phyloP scores from a whole-genome alignment of 2,329 filamentous ascomycete species.

The Podosphaera xanthii region DNA sequence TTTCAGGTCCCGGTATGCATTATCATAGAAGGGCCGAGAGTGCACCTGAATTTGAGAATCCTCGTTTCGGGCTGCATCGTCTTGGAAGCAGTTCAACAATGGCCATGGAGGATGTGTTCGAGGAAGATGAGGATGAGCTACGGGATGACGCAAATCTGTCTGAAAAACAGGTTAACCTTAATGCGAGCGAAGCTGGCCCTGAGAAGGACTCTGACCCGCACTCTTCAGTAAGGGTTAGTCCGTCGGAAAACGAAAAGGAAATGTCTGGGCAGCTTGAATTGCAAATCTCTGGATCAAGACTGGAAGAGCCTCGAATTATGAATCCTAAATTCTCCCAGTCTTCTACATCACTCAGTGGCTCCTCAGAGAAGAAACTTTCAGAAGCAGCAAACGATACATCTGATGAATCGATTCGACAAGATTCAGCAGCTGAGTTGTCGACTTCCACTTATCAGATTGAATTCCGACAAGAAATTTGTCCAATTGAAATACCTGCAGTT shows the following conservation, averaged over 20 bases:
- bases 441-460: slow-evolving; percentile 15
- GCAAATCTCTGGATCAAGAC: slow-evolving; percentile 25
- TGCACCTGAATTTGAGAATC: slow-evolving; percentile 57
- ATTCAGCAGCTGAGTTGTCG: slow-evolving; percentile 17
- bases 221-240: too few relatives aligned
- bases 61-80: slow-evolving; percentile 32
- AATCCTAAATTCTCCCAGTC: slow-evolving; percentile 26
- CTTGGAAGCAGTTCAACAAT: slow-evolving; percentile 49
- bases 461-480: slow-evolving; percentile 22
- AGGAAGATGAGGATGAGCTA: slow-evolving; percentile 48
- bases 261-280: too few relatives aligned
- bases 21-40: slow-evolving; percentile 62
- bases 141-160: slow-evolving; percentile 17
- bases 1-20: slow-evolving; percentile 45
- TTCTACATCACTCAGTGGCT: slow-evolving; percentile 27
- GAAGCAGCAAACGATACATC: slow-evolving; percentile 20
- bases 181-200: too few relatives aligned
- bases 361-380: slow-evolving; percentile 22
- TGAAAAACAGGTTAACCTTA: slow-evolving; percentile 10
- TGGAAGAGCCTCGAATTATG: slow-evolving; percentile 18
- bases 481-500: slow-evolving; percentile 26
- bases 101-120: slow-evolving; percentile 76
- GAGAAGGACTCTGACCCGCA: too few relatives aligned
- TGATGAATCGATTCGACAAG: slow-evolving; percentile 17
- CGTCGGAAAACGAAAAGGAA: too few relatives aligned